Evolutionary conservation across 371 early-diverging fungal species (phyloP).

Genomic region (Haplosporangium sp.): DNA sequence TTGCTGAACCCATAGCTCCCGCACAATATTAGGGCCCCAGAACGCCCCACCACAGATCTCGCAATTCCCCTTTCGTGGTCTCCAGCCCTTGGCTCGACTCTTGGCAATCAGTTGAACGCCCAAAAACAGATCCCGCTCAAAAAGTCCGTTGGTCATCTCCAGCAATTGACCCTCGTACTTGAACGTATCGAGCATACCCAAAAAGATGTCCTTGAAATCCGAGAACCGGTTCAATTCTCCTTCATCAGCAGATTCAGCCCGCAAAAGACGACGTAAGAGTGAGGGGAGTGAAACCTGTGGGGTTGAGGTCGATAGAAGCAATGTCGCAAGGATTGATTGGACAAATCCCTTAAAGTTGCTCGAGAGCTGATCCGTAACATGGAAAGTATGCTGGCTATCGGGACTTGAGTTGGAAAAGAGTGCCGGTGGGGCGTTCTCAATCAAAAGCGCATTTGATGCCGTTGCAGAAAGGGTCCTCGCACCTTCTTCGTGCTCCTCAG

Average conservation of each 20-base stretch:
- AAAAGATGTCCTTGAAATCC: slow-evolving; percentile 77
- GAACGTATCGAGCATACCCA: slow-evolving; percentile 81
- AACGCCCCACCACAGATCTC: slow-evolving; percentile 67
- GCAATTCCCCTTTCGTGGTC: slow-evolving; percentile 68
- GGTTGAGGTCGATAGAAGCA: slow-evolving; percentile 70
- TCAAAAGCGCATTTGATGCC: slow-evolving; percentile 22
- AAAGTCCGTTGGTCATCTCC: slow-evolving; percentile 76
- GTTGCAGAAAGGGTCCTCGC: slow-evolving; percentile 1
- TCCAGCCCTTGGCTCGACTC: slow-evolving; percentile 70
- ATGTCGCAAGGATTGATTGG: slow-evolving; percentile 70
- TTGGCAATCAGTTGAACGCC: slow-evolving; percentile 70
- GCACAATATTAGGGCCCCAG: slow-evolving; percentile 58
- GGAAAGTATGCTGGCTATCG: slow-evolving; percentile 34
- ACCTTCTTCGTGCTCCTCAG: slow-evolving; percentile 1
- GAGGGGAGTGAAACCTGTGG: slow-evolving; percentile 76
- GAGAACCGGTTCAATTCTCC: slow-evolving; percentile 70
- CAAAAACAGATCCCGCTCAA: slow-evolving; percentile 72
- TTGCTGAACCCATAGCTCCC: slow-evolving; percentile 54
- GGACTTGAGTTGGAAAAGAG: slow-evolving; percentile 44
- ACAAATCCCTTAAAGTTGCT: slow-evolving; percentile 72
- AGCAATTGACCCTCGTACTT: slow-evolving; percentile 80
- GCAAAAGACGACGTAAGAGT: slow-evolving; percentile 70
- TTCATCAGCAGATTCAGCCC: slow-evolving; percentile 59
- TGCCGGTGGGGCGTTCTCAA: slow-evolving; percentile 53
- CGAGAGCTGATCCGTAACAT: slow-evolving; percentile 58